phyloP scores from a whole-genome alignment of 2,329 filamentous ascomycete genomes.

The Dothistroma septosporum region DNA sequence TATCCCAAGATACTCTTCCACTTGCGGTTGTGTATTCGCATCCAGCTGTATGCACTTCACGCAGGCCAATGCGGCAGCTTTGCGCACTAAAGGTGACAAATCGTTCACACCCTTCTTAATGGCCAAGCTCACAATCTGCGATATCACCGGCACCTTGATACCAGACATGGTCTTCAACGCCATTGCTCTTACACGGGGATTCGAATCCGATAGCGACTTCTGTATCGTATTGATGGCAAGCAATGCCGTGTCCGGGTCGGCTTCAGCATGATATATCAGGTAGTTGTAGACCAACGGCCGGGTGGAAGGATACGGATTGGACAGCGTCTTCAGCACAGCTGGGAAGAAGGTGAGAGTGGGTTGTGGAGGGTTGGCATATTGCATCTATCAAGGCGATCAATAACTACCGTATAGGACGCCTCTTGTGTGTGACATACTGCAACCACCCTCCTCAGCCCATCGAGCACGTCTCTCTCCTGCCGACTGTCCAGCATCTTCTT shows the following conservation, averaged over 20 bases:
- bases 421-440: slow-evolving; percentile 58
- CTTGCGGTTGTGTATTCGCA: slow-evolving; percentile 75
- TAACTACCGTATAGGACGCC: neutral
- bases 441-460: slow-evolving; percentile 83
- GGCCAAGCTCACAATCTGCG: slow-evolving; percentile 90
- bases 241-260: slow-evolving; percentile 89
- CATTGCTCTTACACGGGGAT: slow-evolving; percentile 84
- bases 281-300: slow-evolving; percentile 99
- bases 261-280: slow-evolving; percentile 91
- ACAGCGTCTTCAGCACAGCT: slow-evolving; percentile 96
- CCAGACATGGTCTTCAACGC: slow-evolving; percentile 95
- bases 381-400: slow-evolving; percentile 62
- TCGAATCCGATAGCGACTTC: slow-evolving; percentile 89
- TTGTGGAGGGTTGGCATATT: slow-evolving; percentile 85
- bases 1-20: slow-evolving; percentile 74
- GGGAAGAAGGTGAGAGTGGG: slow-evolving; percentile 91
- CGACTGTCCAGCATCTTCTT: slow-evolving; percentile 94
- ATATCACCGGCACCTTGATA: slow-evolving; percentile 95
- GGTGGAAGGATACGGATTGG: slow-evolving; percentile 87
- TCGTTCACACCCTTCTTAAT: slow-evolving; percentile 92
- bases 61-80: slow-evolving; percentile 86
- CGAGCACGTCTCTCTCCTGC: slow-evolving; percentile 86
- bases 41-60: slow-evolving; percentile 94
- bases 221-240: slow-evolving; percentile 99
- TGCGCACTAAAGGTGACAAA: slow-evolving; percentile 91